Evolutionary conservation across 805 yeast species (phyloP).

Genomic region (Middelhovenomyces tepae): DNA sequence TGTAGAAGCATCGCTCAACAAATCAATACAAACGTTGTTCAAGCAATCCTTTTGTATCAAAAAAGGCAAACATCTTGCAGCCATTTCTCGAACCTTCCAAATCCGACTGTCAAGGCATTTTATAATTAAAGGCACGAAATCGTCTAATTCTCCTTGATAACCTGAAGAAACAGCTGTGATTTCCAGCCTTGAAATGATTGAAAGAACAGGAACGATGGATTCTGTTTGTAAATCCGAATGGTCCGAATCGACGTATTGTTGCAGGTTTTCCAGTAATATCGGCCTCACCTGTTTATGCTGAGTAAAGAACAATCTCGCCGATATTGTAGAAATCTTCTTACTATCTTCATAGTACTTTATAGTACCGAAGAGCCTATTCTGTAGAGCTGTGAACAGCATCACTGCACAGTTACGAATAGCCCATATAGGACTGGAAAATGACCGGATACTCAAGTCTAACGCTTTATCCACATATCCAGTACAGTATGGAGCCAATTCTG

Average conservation of each 20-base stretch:
- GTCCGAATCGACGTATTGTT: slow-evolving; percentile 14
- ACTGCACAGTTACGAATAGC: slow-evolving; percentile 85
- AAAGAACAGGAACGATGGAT: slow-evolving; percentile 64
- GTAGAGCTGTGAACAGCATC: slow-evolving; percentile 83
- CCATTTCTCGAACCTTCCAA: slow-evolving; percentile 87
- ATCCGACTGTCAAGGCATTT: slow-evolving; percentile 41
- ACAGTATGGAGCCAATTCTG: slow-evolving; percentile 49
- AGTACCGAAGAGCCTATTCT: slow-evolving; percentile 69
- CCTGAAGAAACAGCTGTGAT: slow-evolving; percentile 53
- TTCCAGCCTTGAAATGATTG: slow-evolving; percentile 61
- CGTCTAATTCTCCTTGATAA: slow-evolving; percentile 41
- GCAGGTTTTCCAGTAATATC: slow-evolving; percentile 33
- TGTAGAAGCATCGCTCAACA: slow-evolving; percentile 21
- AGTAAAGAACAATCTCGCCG: slow-evolving; percentile 65
- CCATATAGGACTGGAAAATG: slow-evolving; percentile 68
- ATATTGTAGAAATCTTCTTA: slow-evolving; percentile 24
- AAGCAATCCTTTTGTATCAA: slow-evolving; percentile 32
- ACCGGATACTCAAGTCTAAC: slow-evolving; percentile 48
- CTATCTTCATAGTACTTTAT: slow-evolving; percentile 21
- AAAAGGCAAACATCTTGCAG: slow-evolving; percentile 60
- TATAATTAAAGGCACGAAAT: slow-evolving; percentile 42
- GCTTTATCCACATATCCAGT: slow-evolving; percentile 47
- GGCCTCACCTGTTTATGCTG: slow-evolving; percentile 47
- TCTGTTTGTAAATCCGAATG: slow-evolving; percentile 36
- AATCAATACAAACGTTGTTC: slow-evolving; percentile 21